Evolutionary conservation across 108 stramenopile species (phyloP).

Genomic region (Discostella pseudostelligera): DNA sequence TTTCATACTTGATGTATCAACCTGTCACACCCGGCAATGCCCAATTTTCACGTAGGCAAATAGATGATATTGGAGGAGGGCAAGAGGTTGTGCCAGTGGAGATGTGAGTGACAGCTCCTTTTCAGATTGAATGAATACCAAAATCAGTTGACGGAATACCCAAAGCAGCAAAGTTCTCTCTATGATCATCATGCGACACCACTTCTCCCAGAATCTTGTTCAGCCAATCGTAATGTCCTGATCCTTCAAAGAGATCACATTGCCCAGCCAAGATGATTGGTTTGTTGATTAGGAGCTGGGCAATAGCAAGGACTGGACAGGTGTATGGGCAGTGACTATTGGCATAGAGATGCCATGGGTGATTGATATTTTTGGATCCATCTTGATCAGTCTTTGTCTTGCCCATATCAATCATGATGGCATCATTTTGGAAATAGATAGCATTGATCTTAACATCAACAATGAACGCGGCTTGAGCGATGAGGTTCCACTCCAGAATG

Average conservation of each 20-base stretch:
- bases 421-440: conserved; percentile 4
- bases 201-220: neutral
- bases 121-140: conserved; percentile 26
- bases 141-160: conserved; percentile 13
- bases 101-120: conserved; percentile 25
- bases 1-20: conserved; percentile 16
- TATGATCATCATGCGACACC: conserved; percentile 4
- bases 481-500: conserved; percentile 14
- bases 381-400: conserved; percentile 13
- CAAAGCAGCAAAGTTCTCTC: conserved; percentile 4
- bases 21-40: conserved; percentile 25
- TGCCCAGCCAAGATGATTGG: neutral
- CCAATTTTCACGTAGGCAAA: conserved; percentile 28
- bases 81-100: conserved; percentile 14
- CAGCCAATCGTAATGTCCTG: conserved; percentile 10
- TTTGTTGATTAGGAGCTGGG: neutral
- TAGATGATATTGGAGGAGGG: conserved; percentile 27
- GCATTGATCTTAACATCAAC: conserved; percentile 9
- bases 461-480: conserved; percentile 2
- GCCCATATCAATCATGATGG: conserved; percentile 9
- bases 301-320: conserved; percentile 8
- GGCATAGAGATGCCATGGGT: conserved; percentile 18
- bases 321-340: neutral
- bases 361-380: neutral
- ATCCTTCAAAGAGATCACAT: conserved; percentile 12